Evolutionary conservation across 495 filamentous ascomycete species (phyloP).

Genomic region (Daldinia bambusicola): DNA sequence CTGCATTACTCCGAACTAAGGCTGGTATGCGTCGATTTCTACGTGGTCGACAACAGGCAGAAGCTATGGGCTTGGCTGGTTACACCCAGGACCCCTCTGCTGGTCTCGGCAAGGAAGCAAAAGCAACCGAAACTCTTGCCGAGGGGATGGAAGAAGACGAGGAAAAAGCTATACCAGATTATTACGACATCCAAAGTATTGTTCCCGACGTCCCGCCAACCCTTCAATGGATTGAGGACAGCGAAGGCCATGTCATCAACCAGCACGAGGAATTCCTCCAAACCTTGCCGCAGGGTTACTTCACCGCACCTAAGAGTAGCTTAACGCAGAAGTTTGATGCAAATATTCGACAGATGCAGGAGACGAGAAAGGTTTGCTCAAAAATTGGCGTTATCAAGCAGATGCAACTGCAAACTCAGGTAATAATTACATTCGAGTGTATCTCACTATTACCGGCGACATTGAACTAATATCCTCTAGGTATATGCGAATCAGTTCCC

Average conservation of each 20-base stretch:
- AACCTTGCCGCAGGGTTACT: constrained; percentile 77
- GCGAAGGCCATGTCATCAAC: constrained; percentile 85
- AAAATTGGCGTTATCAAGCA: constrained; percentile 98
- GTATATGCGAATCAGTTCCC: constrained; percentile 98
- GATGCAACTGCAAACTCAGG: constrained; percentile 98
- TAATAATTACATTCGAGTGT: constrained; percentile 51
- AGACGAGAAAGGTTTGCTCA: constrained; percentile 92
- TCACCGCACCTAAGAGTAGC: constrained; percentile 78
- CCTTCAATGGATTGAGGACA: constrained; percentile 86
- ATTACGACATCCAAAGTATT: constrained; percentile 87
- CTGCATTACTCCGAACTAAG: constrained; percentile 80
- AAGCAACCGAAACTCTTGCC: constrained; percentile 76
- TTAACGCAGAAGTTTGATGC: constrained; percentile 83
- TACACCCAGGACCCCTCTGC: constrained; percentile 57
- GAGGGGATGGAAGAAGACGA: constrained; percentile 91
- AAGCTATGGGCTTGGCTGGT: constrained; percentile 53
- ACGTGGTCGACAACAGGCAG: constrained; percentile 73
- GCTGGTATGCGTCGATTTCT: constrained; percentile 77
- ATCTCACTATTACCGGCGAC: not conserved
- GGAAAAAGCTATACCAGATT: constrained; percentile 84
- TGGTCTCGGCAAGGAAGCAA: constrained; percentile 52
- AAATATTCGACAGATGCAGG: constrained; percentile 96
- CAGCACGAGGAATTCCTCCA: constrained; percentile 82
- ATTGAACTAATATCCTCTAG: constrained; percentile 55
- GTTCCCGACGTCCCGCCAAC: constrained; percentile 84